Conservation (phyloP, 176 grass and related monocot genomes). For the Oryza nivara region DNA sequence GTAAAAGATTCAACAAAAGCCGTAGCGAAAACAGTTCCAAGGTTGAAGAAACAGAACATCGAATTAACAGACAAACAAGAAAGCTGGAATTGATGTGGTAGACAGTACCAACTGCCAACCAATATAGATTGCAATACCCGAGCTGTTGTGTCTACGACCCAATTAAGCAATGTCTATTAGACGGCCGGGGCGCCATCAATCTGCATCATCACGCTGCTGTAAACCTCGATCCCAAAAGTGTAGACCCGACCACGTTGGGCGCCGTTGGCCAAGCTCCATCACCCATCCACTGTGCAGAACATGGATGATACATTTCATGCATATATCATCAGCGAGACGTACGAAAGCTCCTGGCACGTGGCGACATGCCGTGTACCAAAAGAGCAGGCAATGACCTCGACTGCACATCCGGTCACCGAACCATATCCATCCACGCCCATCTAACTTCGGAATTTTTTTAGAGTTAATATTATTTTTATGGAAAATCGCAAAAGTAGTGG, state of each 20-base stretch:
- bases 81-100: too few species aligned
- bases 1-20: too few species aligned
- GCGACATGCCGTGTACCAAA: background rate
- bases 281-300: background rate
- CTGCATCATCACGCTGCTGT: background rate
- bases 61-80: too few species aligned
- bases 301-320: background rate
- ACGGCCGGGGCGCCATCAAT: background rate
- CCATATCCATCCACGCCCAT: background rate
- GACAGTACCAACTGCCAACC: too few species aligned
- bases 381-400: background rate
- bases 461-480: too few species aligned
- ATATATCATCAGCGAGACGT: background rate
- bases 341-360: background rate
- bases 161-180: too few species aligned
- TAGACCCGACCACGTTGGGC: background rate
- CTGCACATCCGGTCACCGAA: background rate
- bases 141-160: too few species aligned
- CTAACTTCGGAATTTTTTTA: too few species aligned
- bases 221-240: background rate
- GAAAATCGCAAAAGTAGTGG: too few species aligned
- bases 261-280: background rate
- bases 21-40: too few species aligned
- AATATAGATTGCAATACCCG: too few species aligned
- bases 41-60: too few species aligned